Conservation (phyloP, 768 basidiomycete species). For the Trametes elegans region DNA sequence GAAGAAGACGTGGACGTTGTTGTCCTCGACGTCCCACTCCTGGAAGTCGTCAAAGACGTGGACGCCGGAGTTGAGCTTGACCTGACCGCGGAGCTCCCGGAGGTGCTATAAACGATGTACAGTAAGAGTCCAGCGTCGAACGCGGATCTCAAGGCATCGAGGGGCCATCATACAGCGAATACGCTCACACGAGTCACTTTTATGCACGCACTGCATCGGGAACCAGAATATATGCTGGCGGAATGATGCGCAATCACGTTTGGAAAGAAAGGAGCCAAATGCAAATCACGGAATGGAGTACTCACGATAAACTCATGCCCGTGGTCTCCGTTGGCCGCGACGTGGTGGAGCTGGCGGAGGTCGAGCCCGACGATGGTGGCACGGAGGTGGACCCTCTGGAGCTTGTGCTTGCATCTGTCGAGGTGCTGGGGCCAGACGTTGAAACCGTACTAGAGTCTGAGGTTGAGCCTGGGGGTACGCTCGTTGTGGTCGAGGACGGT, state of each 20-base stretch:
- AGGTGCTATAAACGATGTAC: not conserved
- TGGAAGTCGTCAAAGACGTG: not conserved
- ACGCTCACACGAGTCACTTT: no score
- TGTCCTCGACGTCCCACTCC: not conserved
- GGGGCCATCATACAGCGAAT: not conserved
- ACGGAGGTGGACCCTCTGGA: not conserved
- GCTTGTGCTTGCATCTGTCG: not conserved
- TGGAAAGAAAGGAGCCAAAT: not conserved
- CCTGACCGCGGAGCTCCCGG: not conserved
- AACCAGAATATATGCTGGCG: not conserved
- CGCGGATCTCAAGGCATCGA: slow-evolving; percentile 5
- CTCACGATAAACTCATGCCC: slow-evolving; percentile 3
- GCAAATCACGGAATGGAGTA: not conserved
- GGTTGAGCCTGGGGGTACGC: not conserved
- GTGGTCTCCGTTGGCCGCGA: not conserved
- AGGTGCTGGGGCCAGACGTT: not conserved
- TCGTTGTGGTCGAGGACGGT: not conserved
- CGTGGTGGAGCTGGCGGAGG: not conserved
- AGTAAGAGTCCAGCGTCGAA: slow-evolving; percentile 8
- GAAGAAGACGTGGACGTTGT: not conserved
- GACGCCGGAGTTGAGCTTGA: not conserved
- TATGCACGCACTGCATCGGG: no score
- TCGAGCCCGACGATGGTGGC: not conserved
- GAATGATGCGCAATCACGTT: not conserved
- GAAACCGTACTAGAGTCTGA: slow-evolving; percentile 1